Evolutionary conservation across 495 filamentous ascomycete genomes (phyloP).

Genomic region (Sordaria brevicollis): DNA sequence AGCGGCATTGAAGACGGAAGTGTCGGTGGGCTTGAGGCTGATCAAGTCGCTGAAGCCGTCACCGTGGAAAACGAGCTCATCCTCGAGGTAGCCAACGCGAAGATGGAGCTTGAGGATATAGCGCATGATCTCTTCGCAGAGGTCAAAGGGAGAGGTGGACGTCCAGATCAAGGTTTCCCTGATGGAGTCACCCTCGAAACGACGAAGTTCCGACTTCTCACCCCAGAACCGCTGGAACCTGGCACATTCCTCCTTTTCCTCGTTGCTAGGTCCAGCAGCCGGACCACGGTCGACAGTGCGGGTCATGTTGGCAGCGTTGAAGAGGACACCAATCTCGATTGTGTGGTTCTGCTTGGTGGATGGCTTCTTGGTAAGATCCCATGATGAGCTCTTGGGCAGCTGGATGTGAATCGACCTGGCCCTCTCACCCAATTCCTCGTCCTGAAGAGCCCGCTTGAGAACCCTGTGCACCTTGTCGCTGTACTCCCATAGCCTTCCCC

Average conservation of each 20-base stretch:
- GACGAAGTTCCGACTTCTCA: slow-evolving; percentile 59
- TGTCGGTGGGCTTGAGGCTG: slow-evolving; percentile 30
- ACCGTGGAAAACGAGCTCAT: slow-evolving; percentile 47
- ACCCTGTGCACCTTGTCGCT: slow-evolving; percentile 47
- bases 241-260: slow-evolving; percentile 60
- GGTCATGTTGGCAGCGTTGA: slow-evolving; percentile 58
- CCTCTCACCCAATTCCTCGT: slow-evolving; percentile 47
- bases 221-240: slow-evolving; percentile 69
- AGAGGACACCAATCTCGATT: slow-evolving; percentile 55
- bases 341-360: slow-evolving; percentile 10
- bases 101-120: slow-evolving; percentile 60
- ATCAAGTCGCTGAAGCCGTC: slow-evolving; percentile 51
- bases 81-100: slow-evolving; percentile 31
- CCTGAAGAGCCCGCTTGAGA: slow-evolving; percentile 50
- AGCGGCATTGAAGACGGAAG: slow-evolving; percentile 41
- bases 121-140: slow-evolving; percentile 69
- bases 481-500: slow-evolving; percentile 25
- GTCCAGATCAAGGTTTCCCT: slow-evolving; percentile 78
- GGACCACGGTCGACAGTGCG: slow-evolving; percentile 82
- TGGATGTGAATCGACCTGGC: slow-evolving; percentile 53
- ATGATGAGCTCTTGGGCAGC: slow-evolving; percentile 23
- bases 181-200: slow-evolving; percentile 65
- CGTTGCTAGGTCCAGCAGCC: slow-evolving; percentile 41
- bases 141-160: slow-evolving; percentile 42
- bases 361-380: slow-evolving; percentile 28